Base-by-base conservation (phyloP, 2,329 filamentous ascomycete species). In the Penicillium sp. region DNA sequence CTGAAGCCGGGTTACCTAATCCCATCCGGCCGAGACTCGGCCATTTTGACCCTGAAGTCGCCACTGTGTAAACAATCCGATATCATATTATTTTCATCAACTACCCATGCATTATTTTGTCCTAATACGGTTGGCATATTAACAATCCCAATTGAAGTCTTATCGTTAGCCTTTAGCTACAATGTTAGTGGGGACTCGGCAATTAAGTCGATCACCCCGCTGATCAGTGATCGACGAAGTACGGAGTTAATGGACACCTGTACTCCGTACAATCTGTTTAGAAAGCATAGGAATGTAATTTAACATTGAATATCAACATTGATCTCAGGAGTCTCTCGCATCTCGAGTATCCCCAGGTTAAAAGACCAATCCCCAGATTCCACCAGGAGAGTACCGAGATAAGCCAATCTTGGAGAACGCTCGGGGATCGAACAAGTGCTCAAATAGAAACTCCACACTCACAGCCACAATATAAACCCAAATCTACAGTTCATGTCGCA, bases 11-110 rank as follows among this genome's bases (percentile, higher is more conserved):
- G 21, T 40, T 34, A 23, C 10, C 27, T 19, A 38, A 47, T 23
- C 46, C 44, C 46, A 16, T 21, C 47, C 62, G 62, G 60, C 57
- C 57, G 61, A 33, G 44, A n/a, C 47, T 58, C 53, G 31, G 4
- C 62, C 44, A 11, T 7, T 55, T 59, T 3, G 15, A 51, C 43
- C 11, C 40, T 8, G 51, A 11, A 11, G 21, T 51, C 19, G 53
- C 58, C 58, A 61, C 58, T 43, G 19, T 6, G 5, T 13, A 15
- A 27, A 49, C 23, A 31, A 36, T 29, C n/a, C 23, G 23, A 45
- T 45, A 29, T 38, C 31, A 45, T 10, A 21, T 50, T 33, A 21
- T 38, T 21, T 23, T 16, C 10, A 29, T 31, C 3, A 31, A 25
- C 13, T 11, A 21, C 5, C 9, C 13, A 23, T 43, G 8, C 11